Evolutionary conservation across 2,329 filamentous ascomycete genomes (phyloP), one percentile per base, ranked within the genome.

Genomic region (Alternaria incomplexa): DNA sequence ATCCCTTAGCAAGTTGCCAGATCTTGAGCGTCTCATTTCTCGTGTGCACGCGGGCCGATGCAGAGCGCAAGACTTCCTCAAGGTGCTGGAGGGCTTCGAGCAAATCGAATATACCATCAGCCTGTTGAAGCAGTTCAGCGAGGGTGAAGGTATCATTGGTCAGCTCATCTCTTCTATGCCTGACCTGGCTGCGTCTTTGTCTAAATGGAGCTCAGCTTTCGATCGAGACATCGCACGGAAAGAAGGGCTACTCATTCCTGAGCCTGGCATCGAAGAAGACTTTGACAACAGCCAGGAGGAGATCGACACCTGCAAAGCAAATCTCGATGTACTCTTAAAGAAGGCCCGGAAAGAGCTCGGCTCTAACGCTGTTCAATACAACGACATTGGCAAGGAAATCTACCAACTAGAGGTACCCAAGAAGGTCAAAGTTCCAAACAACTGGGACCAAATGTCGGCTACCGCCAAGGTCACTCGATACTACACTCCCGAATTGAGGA

Each of bases 391-490:
- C 64, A 99, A 99, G 78, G 96, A 99, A 75, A 93, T 99, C 56
- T 98, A 97, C 81, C 95, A 99, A 80, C 85, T 99, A 11, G 96
- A 99, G 78, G 91, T 93, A 0, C 95, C 96, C 0, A 83, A 87
- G 73, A 97, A 96, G 79, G 83, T 92, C 74, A 97, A 96, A 79
- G 89, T 99, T 3, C 96, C 96, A 0, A 91, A 91, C 68, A 88
- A 84, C 72, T 99, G 96, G 94, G 90, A 93, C 66, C 95, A 98
- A 76, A 97, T 98, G 93, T 98, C 96, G 5, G 91, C 94, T 0
- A 98, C 96, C 0, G 88, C 91, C 66, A 89, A 90, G 60, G 92
- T 96, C 74, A 97, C 97, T 81, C 91, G 96, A 1, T 99, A 95
- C 83, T 99, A 98, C 82, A 97, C 94, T 70, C 87, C 90, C 1